Percentiles rank a stretch among this genome's conserved stretches.
Evolutionary conservation across 495 filamentous ascomycete genomes (phyloP).

Genomic region (Durotheca rogersii): DNA sequence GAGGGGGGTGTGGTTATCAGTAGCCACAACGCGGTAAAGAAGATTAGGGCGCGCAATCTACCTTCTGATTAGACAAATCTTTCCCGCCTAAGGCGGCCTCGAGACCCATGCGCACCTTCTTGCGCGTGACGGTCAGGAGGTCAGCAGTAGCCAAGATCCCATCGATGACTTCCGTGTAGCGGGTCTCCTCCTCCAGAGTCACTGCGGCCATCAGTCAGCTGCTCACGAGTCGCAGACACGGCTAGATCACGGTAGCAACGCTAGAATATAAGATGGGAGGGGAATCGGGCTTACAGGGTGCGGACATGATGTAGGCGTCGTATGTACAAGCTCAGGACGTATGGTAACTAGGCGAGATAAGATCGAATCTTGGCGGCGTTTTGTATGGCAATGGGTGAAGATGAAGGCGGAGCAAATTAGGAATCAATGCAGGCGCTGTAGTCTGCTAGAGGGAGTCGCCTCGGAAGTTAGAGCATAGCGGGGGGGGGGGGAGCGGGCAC

Average conservation of each 20-base stretch:
- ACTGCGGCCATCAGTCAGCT: slow-evolving; percentile 49
- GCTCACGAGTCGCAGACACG: background rate
- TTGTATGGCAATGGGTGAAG: background rate
- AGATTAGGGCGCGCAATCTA: slow-evolving; percentile 37
- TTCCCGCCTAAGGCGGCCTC: slow-evolving; percentile 68
- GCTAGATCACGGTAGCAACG: background rate
- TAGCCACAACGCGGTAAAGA: background rate
- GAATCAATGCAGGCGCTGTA: slow-evolving; percentile 3
- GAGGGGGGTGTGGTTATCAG: background rate
- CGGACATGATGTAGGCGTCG: slow-evolving; percentile 11
- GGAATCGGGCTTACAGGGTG: slow-evolving; percentile 17
- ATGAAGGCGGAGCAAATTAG: too few species aligned
- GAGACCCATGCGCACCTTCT: slow-evolving; percentile 84
- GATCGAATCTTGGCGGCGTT: background rate
- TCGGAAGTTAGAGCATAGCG: slow-evolving; percentile 30
- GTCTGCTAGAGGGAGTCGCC: slow-evolving; percentile 11
- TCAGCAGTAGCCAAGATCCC: slow-evolving; percentile 80
- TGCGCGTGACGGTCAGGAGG: slow-evolving; percentile 86
- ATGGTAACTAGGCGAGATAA: slow-evolving; percentile 2
- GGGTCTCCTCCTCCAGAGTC: slow-evolving; percentile 61
- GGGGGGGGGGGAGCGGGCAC: background rate
- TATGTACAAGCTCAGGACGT: background rate
- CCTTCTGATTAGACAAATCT: slow-evolving; percentile 87
- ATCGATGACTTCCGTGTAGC: slow-evolving; percentile 86
- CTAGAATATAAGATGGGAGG: background rate